A percentile compares a stretch with the other conserved stretches of the same genome.
Conservation (phyloP, 2,329 filamentous ascomycete genomes). For the Neonectria ditissima region DNA sequence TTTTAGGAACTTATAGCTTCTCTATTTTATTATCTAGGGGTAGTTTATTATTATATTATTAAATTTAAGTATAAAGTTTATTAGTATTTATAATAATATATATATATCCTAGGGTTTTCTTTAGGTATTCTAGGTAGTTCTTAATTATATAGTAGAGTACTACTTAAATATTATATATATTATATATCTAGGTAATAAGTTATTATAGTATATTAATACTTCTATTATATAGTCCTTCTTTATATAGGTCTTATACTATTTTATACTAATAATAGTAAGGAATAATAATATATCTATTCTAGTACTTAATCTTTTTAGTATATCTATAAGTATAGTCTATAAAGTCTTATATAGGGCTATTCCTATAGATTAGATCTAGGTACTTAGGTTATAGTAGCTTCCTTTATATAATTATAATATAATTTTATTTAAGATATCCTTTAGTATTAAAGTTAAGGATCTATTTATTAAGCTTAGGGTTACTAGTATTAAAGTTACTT, state of each 20-base stretch:
- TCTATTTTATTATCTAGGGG: neutral
- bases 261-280: neutral
- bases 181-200: neutral
- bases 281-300: neutral
- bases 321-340: neutral
- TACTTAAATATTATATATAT: neutral
- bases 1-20: neutral
- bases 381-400: neutral
- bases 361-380: neutral
- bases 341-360: neutral
- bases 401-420: constrained; percentile 3
- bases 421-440: constrained; percentile 1
- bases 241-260: neutral
- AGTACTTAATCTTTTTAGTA: no score
- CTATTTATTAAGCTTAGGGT: constrained; percentile 24
- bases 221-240: neutral
- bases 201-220: constrained; percentile 2
- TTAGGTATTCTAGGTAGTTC: neutral
- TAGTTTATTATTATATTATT: constrained; percentile 3
- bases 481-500: constrained; percentile 18
- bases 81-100: neutral
- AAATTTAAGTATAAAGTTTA: neutral
- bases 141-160: neutral
- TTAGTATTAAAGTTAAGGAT: constrained; percentile 8
- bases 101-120: neutral